phyloP scores from a whole-genome alignment of 2,329 filamentous ascomycete genomes.

The Uncinocarpus reesii region DNA sequence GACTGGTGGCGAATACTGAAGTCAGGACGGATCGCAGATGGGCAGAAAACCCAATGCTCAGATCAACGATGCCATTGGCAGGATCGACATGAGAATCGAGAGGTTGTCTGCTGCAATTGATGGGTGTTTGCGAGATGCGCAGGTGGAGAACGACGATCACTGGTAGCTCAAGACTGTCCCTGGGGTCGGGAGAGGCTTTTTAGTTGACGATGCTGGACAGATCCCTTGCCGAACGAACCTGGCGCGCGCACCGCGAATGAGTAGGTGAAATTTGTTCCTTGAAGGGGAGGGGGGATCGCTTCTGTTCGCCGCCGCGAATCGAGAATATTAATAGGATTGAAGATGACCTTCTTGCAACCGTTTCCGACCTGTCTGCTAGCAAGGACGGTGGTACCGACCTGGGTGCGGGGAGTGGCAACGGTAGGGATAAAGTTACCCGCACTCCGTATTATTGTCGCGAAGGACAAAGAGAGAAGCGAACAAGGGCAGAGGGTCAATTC shows the following conservation, averaged over 20 bases:
- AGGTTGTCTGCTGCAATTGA: constrained; percentile 6
- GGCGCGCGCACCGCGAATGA: background rate
- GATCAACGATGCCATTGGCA: constrained; percentile 8
- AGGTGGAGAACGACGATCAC: constrained; percentile 16
- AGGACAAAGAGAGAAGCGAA: constrained; percentile 8
- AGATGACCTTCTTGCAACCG: constrained; percentile 7
- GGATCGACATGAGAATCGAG: constrained; percentile 14
- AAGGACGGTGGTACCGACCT: constrained; percentile 14
- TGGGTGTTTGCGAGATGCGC: constrained; percentile 11
- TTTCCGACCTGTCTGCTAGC: constrained; percentile 15
- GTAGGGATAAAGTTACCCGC: constrained; percentile 12
- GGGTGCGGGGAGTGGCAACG: constrained; percentile 15
- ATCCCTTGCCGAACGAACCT: background rate
- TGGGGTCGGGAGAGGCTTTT: constrained; percentile 2
- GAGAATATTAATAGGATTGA: constrained; percentile 1
- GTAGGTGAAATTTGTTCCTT: background rate
- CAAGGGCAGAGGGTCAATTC: constrained; percentile 2
- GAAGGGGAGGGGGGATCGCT: background rate
- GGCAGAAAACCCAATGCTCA: background rate
- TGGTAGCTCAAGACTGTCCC: constrained; percentile 10
- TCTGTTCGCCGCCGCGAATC: background rate
- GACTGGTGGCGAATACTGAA: constrained; percentile 3
- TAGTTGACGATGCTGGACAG: background rate
- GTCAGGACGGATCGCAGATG: background rate
- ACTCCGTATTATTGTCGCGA: constrained; percentile 8